phyloP scores from a whole-genome alignment of 192 early-diverging fungal species.

The Entomortierella beljakovae region DNA sequence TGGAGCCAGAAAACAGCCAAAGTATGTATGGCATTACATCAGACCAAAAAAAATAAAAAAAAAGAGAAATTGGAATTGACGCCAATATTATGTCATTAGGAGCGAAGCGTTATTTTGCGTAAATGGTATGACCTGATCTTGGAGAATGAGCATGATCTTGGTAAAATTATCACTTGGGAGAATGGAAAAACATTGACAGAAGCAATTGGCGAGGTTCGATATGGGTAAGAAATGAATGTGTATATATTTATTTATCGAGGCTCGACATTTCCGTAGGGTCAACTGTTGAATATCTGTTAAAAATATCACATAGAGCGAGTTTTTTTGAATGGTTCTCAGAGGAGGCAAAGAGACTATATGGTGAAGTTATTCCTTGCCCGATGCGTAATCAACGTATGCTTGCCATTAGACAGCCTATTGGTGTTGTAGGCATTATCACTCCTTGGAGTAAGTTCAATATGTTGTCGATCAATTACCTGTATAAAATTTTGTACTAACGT shows the following conservation, averaged over 20 bases:
- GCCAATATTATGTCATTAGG: slow-evolving; percentile 24
- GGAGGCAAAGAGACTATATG: slow-evolving; percentile 82
- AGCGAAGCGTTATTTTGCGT: slow-evolving; percentile 68
- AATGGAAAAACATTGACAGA: slow-evolving; percentile 79
- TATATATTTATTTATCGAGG: background rate
- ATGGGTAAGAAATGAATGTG: slow-evolving; percentile 28
- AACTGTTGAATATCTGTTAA: background rate
- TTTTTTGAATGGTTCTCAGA: slow-evolving; percentile 91
- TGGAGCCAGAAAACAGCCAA: slow-evolving; percentile 76
- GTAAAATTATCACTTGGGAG: slow-evolving; percentile 85
- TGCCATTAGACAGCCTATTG: slow-evolving; percentile 82
- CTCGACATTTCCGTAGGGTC: background rate
- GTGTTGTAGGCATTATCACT: slow-evolving; percentile 77
- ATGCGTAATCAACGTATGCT: slow-evolving; percentile 65
- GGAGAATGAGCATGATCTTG: slow-evolving; percentile 79
- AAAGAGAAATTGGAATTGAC: too few species aligned
- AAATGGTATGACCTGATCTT: slow-evolving; percentile 75
- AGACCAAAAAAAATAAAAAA: too few species aligned
- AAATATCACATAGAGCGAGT: slow-evolving; percentile 40
- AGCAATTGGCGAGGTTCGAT: slow-evolving; percentile 59
- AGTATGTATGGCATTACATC: slow-evolving; percentile 25
- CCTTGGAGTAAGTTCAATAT: slow-evolving; percentile 68
- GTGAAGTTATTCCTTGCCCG: slow-evolving; percentile 81
- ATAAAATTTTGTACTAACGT: background rate
- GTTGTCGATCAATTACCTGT: background rate